Conservation (phyloP, 164 flowering plant species). For the Taxillus chinensis region DNA sequence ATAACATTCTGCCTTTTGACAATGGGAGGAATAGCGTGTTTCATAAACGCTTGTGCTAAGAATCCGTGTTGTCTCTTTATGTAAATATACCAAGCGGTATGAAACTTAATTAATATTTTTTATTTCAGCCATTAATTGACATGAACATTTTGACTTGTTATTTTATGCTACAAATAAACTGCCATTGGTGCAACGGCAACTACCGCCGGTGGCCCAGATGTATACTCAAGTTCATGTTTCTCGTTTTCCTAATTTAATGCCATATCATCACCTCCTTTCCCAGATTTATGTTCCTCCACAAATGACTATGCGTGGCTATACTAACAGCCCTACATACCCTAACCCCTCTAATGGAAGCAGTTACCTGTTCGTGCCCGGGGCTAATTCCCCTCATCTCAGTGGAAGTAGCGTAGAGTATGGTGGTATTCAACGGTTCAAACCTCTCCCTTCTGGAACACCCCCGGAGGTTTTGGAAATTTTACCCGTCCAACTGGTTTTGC, state of each 20-base stretch:
- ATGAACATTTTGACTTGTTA: too few relatives aligned
- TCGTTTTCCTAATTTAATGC: constrained; percentile 72
- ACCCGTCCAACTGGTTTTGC: constrained; percentile 43
- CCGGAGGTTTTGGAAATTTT: constrained; percentile 71
- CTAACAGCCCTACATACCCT: constrained; percentile 62
- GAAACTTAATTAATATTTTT: too few relatives aligned
- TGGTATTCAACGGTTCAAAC: constrained; percentile 67
- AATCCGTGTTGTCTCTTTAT: too few relatives aligned
- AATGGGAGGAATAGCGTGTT: too few relatives aligned
- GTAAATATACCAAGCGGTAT: too few relatives aligned
- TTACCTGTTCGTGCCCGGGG: constrained; percentile 83
- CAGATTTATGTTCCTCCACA: constrained; percentile 80
- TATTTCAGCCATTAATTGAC: too few relatives aligned
- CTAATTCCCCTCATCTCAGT: constrained; percentile 50
- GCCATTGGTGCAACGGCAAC: constrained; percentile 24
- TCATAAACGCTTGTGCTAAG: too few relatives aligned
- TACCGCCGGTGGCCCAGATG: constrained; percentile 49
- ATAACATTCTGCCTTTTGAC: neutral
- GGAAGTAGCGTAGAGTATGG: constrained; percentile 63
- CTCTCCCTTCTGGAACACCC: constrained; percentile 50
- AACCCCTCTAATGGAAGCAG: constrained; percentile 75
- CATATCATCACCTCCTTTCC: constrained; percentile 70
- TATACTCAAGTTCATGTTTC: constrained; percentile 88
- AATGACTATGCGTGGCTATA: constrained; percentile 83
- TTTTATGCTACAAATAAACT: neutral